Evolutionary conservation across 2,329 filamentous ascomycete species (phyloP).

Genomic region (Monilinia aucupariae): DNA sequence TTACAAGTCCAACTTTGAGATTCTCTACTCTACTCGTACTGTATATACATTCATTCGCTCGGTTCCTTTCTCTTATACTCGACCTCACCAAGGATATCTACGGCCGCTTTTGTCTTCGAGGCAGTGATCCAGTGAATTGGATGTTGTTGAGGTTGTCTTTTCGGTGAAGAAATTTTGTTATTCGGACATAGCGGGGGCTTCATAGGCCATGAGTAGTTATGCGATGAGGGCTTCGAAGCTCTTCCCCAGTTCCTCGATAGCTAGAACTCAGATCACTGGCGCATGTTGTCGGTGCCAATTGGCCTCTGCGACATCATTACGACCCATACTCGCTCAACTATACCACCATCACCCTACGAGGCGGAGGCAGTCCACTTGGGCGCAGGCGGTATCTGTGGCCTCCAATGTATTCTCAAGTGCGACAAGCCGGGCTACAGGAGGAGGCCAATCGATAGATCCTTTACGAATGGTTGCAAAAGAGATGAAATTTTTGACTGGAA

Average conservation of each 20-base stretch:
- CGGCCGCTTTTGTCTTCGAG: neutral
- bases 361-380: constrained; percentile 61
- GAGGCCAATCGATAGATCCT: constrained; percentile 75
- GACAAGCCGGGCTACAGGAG: constrained; percentile 51
- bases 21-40: no score
- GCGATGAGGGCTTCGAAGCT: constrained; percentile 46
- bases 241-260: constrained; percentile 35
- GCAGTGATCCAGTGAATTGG: neutral
- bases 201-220: constrained; percentile 48
- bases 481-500: constrained; percentile 91
- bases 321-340: constrained; percentile 21
- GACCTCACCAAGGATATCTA: neutral
- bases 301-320: constrained; percentile 16
- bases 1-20: constrained; percentile 20
- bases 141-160: neutral
- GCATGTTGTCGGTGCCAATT: constrained; percentile 40
- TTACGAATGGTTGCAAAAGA: constrained; percentile 88
- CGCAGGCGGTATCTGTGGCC: constrained; percentile 65
- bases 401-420: constrained; percentile 67
- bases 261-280: constrained; percentile 37
- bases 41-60: no score
- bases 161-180: neutral
- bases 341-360: constrained; percentile 37
- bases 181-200: constrained; percentile 4
- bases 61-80: constrained; percentile 12